phyloP scores from a whole-genome alignment of 164 flowering plant genomes.

The Platanus orientalis region DNA sequence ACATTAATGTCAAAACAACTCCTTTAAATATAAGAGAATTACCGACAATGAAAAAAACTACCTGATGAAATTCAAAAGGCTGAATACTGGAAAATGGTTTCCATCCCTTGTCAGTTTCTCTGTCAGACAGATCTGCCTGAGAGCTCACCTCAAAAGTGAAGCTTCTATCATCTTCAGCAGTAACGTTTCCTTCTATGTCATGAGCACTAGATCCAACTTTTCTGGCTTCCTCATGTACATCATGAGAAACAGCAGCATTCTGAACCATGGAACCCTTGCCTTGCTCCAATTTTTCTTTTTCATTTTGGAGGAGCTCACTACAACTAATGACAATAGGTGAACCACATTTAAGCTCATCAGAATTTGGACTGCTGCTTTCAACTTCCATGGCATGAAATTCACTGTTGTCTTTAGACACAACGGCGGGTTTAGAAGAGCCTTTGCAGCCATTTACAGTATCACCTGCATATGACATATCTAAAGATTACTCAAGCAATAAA shows the following conservation, averaged over 20 bases:
- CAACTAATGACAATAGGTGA: constrained; percentile 43
- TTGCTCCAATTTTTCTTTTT: constrained; percentile 24
- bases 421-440: constrained; percentile 11
- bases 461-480: constrained; percentile 20
- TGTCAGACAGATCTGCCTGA: constrained; percentile 32
- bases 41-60: constrained; percentile 16
- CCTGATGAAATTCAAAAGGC: constrained; percentile 30
- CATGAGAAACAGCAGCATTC: constrained; percentile 18
- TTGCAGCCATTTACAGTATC: constrained; percentile 14
- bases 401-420: constrained; percentile 12
- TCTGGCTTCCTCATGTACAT: constrained; percentile 7
- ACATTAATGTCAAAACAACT: not conserved
- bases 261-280: constrained; percentile 18
- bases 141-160: constrained; percentile 57
- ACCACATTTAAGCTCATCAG: constrained; percentile 33
- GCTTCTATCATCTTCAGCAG: constrained; percentile 37
- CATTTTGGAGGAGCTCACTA: constrained; percentile 26
- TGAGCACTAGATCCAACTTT: constrained; percentile 15
- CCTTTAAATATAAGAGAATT: not conserved
- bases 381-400: constrained; percentile 16
- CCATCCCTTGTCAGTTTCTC: constrained; percentile 30
- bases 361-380: constrained; percentile 17
- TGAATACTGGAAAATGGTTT: constrained; percentile 31
- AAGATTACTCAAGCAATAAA: not conserved
- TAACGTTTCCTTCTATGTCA: constrained; percentile 28